phyloP scores from a whole-genome alignment of 495 filamentous ascomycete genomes.

The Parathielavia appendiculata region DNA sequence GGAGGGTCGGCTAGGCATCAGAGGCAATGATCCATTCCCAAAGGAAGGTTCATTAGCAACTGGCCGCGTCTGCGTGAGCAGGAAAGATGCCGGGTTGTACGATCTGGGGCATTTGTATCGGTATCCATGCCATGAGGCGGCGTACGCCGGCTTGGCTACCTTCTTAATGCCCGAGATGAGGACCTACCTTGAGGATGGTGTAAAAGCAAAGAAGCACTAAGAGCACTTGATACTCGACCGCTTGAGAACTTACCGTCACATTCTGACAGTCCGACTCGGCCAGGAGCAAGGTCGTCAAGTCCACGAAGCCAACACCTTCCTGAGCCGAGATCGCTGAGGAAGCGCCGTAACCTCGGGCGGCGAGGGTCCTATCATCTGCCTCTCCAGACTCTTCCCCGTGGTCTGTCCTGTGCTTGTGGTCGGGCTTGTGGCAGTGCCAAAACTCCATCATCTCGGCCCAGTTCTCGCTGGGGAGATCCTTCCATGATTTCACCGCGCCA shows the following conservation, averaged over 20 bases:
- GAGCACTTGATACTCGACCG: not conserved
- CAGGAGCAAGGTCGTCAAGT: constrained; percentile 70
- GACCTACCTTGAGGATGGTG: not conserved
- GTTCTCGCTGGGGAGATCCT: constrained; percentile 89
- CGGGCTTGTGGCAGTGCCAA: constrained; percentile 97
- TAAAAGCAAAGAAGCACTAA: constrained; percentile 14
- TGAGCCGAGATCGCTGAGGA: constrained; percentile 60
- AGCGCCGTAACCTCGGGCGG: constrained; percentile 69
- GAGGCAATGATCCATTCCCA: constrained; percentile 29
- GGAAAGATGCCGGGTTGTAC: constrained; percentile 33
- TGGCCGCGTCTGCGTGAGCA: constrained; percentile 23
- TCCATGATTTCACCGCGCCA: constrained; percentile 61
- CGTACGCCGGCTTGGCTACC: constrained; percentile 57
- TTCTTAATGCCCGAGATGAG: constrained; percentile 72
- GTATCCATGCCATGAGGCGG: constrained; percentile 60
- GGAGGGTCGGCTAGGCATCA: constrained; percentile 39
- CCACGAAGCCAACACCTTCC: constrained; percentile 66
- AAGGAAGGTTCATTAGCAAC: constrained; percentile 23
- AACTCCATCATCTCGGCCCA: constrained; percentile 99
- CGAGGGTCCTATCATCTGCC: constrained; percentile 41
- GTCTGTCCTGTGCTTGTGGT: constrained; percentile 24
- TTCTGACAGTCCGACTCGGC: constrained; percentile 56
- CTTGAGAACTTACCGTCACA: constrained; percentile 53
- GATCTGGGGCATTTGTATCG: constrained; percentile 93
- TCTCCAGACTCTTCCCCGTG: constrained; percentile 23